Evolutionary conservation across 768 basidiomycete genomes (phyloP).

Genomic region (Mycena olivaceomarginata): DNA sequence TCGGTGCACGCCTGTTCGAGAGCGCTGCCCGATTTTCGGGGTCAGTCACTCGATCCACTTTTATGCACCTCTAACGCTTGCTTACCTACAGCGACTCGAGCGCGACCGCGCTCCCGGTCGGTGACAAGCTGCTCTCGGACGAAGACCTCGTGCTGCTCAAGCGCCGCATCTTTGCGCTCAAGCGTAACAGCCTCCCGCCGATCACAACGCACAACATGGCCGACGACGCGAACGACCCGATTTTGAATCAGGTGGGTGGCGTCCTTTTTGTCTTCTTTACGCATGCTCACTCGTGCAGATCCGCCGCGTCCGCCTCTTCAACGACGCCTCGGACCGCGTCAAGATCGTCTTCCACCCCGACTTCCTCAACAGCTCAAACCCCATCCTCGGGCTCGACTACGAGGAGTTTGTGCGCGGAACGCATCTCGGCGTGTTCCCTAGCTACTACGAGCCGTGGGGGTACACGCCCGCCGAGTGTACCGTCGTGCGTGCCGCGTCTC

Average conservation of each 20-base stretch:
- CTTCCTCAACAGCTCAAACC: slow-evolving; percentile 98
- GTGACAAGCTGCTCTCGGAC: slow-evolving; percentile 84
- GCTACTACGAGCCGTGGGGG: slow-evolving; percentile 97
- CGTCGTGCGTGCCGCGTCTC: slow-evolving; percentile 76
- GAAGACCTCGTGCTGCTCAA: slow-evolving; percentile 97
- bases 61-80: too few relatives aligned
- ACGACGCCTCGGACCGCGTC: slow-evolving; percentile 90
- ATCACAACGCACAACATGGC: slow-evolving; percentile 99
- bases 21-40: slow-evolving; percentile 89
- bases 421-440: slow-evolving; percentile 98
- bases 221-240: slow-evolving; percentile 94
- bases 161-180: slow-evolving; percentile 96
- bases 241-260: slow-evolving; percentile 81
- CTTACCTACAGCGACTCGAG: not conserved
- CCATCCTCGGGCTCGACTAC: slow-evolving; percentile 97
- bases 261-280: not conserved
- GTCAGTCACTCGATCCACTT: slow-evolving; percentile 57
- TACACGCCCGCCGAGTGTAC: slow-evolving; percentile 99
- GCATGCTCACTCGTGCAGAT: slow-evolving; percentile 59
- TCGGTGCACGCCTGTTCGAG: slow-evolving; percentile 95
- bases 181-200: slow-evolving; percentile 95
- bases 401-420: slow-evolving; percentile 99
- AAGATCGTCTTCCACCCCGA: slow-evolving; percentile 99
- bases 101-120: slow-evolving; percentile 74
- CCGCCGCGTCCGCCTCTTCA: slow-evolving; percentile 95